phyloP scores from a whole-genome alignment of 2,329 filamentous ascomycete species.

The Botryotinia narcissicola region DNA sequence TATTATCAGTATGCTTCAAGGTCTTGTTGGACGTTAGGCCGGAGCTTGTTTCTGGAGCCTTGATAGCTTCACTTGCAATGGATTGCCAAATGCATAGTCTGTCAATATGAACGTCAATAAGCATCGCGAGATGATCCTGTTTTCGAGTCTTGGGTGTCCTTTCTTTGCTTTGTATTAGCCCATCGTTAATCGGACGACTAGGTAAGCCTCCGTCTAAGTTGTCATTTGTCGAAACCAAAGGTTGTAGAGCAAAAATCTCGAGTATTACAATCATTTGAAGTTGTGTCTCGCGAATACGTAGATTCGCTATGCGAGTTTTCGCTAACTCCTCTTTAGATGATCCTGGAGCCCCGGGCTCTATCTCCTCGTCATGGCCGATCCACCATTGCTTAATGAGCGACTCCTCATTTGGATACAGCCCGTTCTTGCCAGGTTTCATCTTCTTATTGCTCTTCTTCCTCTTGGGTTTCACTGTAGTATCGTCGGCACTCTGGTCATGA shows the following conservation, averaged over 20 bases:
- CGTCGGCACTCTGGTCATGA: constrained; percentile 50
- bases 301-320: constrained; percentile 60
- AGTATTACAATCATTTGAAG: constrained; percentile 77
- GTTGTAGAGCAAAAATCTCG: constrained; percentile 71
- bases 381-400: constrained; percentile 69
- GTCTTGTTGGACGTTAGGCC: constrained; percentile 26
- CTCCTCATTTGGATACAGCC: constrained; percentile 66
- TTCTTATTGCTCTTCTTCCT: constrained; percentile 60
- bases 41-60: constrained; percentile 39
- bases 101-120: constrained; percentile 73
- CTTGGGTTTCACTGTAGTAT: constrained; percentile 44
- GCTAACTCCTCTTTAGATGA: constrained; percentile 50
- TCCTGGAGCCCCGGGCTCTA: constrained; percentile 45
- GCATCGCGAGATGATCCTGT: constrained; percentile 57
- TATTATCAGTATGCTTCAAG: constrained; percentile 47
- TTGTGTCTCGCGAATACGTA: constrained; percentile 74
- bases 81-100: constrained; percentile 83
- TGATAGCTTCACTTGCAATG: constrained; percentile 59
- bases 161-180: constrained; percentile 27
- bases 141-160: constrained; percentile 37
- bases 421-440: constrained; percentile 65
- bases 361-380: constrained; percentile 55
- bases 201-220: constrained; percentile 36
- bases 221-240: constrained; percentile 43
- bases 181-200: constrained; percentile 32